A percentile compares a stretch with the other conserved stretches of the same genome.
These are phyloP conservation scores for Penicillium pancosmium DNA, from an alignment of 495 filamentous ascomycete species.

Conservation along the genomic window DNA sequence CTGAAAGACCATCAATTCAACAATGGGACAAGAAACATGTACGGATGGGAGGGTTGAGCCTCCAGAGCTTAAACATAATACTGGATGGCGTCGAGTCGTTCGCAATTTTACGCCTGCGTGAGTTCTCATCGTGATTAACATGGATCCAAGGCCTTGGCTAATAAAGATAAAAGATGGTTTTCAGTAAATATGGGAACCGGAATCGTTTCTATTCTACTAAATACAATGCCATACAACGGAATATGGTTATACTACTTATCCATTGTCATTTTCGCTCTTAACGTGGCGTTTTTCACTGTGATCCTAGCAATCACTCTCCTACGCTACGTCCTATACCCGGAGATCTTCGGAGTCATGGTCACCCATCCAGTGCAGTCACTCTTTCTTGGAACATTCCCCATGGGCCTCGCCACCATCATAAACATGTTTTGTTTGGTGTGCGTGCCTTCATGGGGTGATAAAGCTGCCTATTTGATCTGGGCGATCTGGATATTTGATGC, in stretches of 20 bases:
- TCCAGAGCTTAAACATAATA: slow-evolving; percentile 28
- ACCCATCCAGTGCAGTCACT: slow-evolving; percentile 60
- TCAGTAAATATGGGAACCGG: slow-evolving; percentile 68
- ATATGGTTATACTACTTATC: slow-evolving; percentile 56
- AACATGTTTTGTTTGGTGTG: slow-evolving; percentile 60
- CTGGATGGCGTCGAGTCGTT: slow-evolving; percentile 49
- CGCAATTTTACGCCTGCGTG: slow-evolving; percentile 55
- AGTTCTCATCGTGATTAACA: slow-evolving; percentile 2
- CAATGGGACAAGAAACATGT: background rate
- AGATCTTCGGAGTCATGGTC: slow-evolving; percentile 60
- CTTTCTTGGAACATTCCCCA: slow-evolving; percentile 64
- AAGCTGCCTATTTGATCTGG: slow-evolving; percentile 46
- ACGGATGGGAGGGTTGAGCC: background rate
- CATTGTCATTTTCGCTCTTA: slow-evolving; percentile 55
- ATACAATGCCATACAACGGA: slow-evolving; percentile 59
- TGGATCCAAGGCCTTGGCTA: background rate
- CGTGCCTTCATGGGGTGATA: slow-evolving; percentile 54
- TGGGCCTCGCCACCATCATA: slow-evolving; percentile 64
- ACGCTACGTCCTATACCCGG: slow-evolving; percentile 60
- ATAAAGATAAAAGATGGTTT: slow-evolving; percentile 38
- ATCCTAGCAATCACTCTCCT: slow-evolving; percentile 46
- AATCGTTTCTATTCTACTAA: slow-evolving; percentile 61
- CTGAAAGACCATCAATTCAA: background rate
- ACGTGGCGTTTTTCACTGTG: slow-evolving; percentile 52
- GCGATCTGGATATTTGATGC: slow-evolving; percentile 64